Conservation (phyloP, 2,329 filamentous ascomycete species). For the Monosporascus sp. region DNA sequence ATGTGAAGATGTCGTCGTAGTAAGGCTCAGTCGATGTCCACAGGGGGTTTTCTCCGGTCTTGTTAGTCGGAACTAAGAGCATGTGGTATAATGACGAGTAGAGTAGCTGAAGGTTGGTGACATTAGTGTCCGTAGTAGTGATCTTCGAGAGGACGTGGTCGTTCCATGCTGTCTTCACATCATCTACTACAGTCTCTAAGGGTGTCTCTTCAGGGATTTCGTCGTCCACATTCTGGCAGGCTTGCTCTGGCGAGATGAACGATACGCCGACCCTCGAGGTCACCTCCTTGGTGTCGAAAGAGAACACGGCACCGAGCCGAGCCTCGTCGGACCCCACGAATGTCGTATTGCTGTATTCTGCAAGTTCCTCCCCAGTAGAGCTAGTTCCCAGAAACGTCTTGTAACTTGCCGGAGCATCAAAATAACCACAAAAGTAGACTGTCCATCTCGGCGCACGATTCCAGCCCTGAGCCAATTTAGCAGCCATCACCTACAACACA, state of each 20-base stretch:
- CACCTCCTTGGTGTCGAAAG: slow-evolving; percentile 42
- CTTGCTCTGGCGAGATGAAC: slow-evolving; percentile 58
- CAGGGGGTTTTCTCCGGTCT: slow-evolving; percentile 64
- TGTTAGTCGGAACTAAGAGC: slow-evolving; percentile 63
- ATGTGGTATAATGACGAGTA: slow-evolving; percentile 68
- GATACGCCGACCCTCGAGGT: slow-evolving; percentile 61
- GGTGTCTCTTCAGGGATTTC: slow-evolving; percentile 47
- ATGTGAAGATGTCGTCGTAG: slow-evolving; percentile 66
- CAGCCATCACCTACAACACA: neutral
- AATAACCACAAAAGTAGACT: slow-evolving; percentile 59
- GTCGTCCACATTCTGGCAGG: slow-evolving; percentile 51
- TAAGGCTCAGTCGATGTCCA: slow-evolving; percentile 63
- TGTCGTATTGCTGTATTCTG: slow-evolving; percentile 26
- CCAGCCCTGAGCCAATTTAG: slow-evolving; percentile 43
- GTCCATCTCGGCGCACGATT: slow-evolving; percentile 59
- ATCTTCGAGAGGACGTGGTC: slow-evolving; percentile 57
- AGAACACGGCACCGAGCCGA: slow-evolving; percentile 48
- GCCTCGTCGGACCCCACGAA: slow-evolving; percentile 30
- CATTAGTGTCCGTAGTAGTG: slow-evolving; percentile 52
- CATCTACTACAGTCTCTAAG: slow-evolving; percentile 38
- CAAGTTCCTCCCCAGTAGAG: slow-evolving; percentile 24
- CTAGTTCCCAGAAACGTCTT: slow-evolving; percentile 38
- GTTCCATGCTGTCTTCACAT: slow-evolving; percentile 54
- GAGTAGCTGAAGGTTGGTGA: slow-evolving; percentile 51
- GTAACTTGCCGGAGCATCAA: slow-evolving; percentile 41